A percentile compares a stretch with the other conserved stretches of the same genome.
Conservation (phyloP, 2,329 filamentous ascomycete species). For the Parastagonospora nodorum region DNA sequence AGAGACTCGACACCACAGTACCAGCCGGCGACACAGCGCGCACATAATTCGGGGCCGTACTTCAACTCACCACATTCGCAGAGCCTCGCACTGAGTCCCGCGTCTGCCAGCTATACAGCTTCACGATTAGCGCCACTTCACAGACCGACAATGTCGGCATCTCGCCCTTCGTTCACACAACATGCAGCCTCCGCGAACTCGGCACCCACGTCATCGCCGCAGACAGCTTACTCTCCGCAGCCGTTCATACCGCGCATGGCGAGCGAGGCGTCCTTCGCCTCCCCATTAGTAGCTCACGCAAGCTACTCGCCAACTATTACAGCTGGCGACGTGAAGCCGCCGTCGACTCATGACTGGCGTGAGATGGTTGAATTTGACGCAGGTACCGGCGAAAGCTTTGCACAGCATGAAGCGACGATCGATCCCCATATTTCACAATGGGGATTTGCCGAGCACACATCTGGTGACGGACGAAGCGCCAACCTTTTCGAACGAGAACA, state of each 20-base stretch:
- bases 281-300: background rate
- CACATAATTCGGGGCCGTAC: constrained; percentile 3
- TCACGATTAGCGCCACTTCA: background rate
- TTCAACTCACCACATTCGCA: constrained; percentile 3
- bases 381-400: no score
- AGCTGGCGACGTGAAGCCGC: no score
- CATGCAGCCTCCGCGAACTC: constrained; percentile 2
- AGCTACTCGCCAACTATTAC: background rate
- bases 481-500: no score
- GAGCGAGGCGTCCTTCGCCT: constrained; percentile 11
- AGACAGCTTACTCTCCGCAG: background rate
- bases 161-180: constrained; percentile 4
- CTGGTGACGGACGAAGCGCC: no score
- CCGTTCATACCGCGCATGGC: constrained; percentile 6
- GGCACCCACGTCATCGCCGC: background rate
- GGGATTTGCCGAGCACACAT: no score
- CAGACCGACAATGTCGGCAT: background rate
- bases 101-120: background rate
- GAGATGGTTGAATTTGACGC: no score
- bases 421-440: no score
- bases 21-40: background rate
- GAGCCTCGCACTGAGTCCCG: background rate
- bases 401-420: no score
- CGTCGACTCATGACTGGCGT: no score
- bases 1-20: constrained; percentile 13